Percentiles rank a stretch among this genome's conserved stretches.
phyloP scores from a whole-genome alignment of 1,139 yeast species.

The Dujonia santamariae region DNA sequence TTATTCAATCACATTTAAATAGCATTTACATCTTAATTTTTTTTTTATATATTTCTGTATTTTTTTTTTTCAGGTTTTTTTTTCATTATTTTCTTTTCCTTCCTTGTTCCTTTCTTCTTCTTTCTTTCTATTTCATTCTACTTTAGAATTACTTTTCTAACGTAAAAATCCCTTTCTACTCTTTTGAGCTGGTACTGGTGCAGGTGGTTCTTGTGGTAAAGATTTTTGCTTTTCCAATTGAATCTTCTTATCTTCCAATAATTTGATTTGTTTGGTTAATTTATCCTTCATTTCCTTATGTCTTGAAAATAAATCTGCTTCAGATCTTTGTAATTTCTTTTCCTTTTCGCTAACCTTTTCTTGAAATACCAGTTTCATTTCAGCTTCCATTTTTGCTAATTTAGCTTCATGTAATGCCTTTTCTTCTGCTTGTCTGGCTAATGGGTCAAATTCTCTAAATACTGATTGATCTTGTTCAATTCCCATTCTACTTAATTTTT shows the following conservation, averaged over 20 bases:
- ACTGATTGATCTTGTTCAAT: constrained; percentile 90
- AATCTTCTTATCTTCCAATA: constrained; percentile 86
- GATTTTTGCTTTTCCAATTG: constrained; percentile 72
- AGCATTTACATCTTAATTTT: no score
- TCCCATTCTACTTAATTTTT: constrained; percentile 77
- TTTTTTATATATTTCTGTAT: background rate
- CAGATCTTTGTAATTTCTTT: constrained; percentile 93
- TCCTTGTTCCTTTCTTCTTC: background rate
- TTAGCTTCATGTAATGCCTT: constrained; percentile 91
- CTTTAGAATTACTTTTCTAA: constrained; percentile 15
- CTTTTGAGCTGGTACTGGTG: constrained; percentile 45
- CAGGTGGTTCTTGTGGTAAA: constrained; percentile 54
- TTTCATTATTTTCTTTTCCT: background rate
- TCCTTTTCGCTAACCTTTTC: constrained; percentile 97
- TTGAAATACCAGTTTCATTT: constrained; percentile 96
- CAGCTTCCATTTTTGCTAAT: constrained; percentile 90
- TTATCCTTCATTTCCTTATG: constrained; percentile 98
- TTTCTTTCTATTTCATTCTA: background rate
- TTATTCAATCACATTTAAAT: no score
- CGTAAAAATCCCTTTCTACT: constrained; percentile 56
- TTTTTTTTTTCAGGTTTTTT: background rate
- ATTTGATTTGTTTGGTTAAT: constrained; percentile 79
- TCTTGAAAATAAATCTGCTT: constrained; percentile 91
- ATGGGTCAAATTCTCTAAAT: constrained; percentile 92
- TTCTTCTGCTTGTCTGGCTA: constrained; percentile 91